Evolutionary conservation across 768 basidiomycete genomes (phyloP).

Genomic region (Tremella mesenterica): DNA sequence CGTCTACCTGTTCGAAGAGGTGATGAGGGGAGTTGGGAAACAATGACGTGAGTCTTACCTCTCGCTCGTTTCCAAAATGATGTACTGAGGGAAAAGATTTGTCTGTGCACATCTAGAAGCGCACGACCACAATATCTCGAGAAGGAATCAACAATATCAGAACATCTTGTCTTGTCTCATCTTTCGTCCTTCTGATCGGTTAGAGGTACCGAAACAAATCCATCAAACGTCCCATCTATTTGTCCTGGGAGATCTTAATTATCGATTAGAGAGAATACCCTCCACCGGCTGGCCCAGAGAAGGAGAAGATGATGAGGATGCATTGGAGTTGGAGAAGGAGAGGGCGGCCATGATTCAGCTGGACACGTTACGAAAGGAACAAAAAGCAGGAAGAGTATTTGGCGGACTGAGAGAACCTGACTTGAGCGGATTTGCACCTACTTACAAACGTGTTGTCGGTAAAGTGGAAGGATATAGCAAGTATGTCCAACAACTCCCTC

Average conservation of each 20-base stretch:
- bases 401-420: constrained; percentile 73
- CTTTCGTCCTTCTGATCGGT: constrained; percentile 55
- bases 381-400: constrained; percentile 58
- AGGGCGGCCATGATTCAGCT: constrained; percentile 29
- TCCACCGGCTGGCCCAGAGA: constrained; percentile 9
- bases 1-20: constrained; percentile 62
- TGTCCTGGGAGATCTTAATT: constrained; percentile 89
- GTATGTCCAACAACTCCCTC: constrained; percentile 49
- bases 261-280: constrained; percentile 52
- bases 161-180: constrained; percentile 72
- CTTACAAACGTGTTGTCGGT: constrained; percentile 77
- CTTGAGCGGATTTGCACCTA: constrained; percentile 81
- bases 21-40: constrained; percentile 56
- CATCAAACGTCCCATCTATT: constrained; percentile 84
- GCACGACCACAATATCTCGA: constrained; percentile 57
- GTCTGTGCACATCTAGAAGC: constrained; percentile 87
- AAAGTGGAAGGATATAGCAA: constrained; percentile 66
- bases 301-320: constrained; percentile 11
- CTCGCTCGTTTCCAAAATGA: neutral
- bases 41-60: constrained; percentile 60
- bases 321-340: constrained; percentile 26
- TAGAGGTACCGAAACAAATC: constrained; percentile 52
- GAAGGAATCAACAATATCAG: constrained; percentile 67
- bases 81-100: constrained; percentile 53
- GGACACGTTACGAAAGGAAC: constrained; percentile 48